Conservation (phyloP, 2,329 filamentous ascomycete genomes). For the Lomentospora prolificans region DNA sequence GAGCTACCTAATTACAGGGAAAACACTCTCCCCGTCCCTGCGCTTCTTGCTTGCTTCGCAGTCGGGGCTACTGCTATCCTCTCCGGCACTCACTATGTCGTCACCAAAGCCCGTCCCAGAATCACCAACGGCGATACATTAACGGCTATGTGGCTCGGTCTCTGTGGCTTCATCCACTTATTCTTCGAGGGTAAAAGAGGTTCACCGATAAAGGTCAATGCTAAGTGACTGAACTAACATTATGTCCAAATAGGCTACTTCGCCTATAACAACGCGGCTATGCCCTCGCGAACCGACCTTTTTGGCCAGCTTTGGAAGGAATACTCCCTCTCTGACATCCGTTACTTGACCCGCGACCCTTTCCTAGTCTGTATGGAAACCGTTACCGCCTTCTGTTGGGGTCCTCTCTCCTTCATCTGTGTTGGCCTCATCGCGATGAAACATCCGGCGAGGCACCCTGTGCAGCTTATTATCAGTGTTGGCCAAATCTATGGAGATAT, state of each 20-base stretch:
- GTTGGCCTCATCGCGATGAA: conserved; percentile 32
- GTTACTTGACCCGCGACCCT: conserved; percentile 41
- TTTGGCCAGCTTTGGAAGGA: conserved; percentile 50
- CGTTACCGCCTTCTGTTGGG: conserved; percentile 42
- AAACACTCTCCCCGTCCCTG: conserved; percentile 51
- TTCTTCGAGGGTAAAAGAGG: conserved; percentile 28
- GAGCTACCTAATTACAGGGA: conserved; percentile 53
- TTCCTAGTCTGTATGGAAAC: conserved; percentile 47
- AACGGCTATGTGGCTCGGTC: conserved; percentile 64
- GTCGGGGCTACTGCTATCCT: conserved; percentile 48
- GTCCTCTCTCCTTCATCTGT: conserved; percentile 38
- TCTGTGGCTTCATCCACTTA: conserved; percentile 49
- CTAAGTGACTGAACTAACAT: too few species aligned
- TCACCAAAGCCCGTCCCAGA: conserved; percentile 41
- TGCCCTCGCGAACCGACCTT: conserved; percentile 29
- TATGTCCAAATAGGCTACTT: conserved; percentile 39
- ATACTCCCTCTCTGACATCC: conserved; percentile 45
- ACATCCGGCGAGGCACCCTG: conserved; percentile 35
- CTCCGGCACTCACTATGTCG: conserved; percentile 40
- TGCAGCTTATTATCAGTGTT: conserved; percentile 36
- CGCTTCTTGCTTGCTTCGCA: conserved; percentile 51
- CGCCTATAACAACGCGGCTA: conserved; percentile 29
- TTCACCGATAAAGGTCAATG: not conserved
- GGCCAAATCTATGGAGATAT: conserved; percentile 43
- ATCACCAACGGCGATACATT: conserved; percentile 44